Percentiles rank a stretch among this genome's conserved stretches.
Conservation (phyloP, 257 asterid species). For the Solanum verrucosum region DNA sequence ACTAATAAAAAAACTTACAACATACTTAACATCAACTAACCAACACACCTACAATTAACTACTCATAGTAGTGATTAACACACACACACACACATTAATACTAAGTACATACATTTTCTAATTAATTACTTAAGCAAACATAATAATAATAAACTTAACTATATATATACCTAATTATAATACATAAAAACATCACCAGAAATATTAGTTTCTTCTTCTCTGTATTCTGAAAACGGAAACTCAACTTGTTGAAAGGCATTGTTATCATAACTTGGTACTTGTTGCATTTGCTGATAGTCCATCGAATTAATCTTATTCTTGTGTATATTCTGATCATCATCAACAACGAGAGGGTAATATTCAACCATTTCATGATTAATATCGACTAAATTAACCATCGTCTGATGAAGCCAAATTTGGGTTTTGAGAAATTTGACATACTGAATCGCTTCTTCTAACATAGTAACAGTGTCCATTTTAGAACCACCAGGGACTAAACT, state of each 20-base stretch:
- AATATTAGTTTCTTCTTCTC: neutral
- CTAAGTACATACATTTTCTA: neutral
- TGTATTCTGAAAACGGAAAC: neutral
- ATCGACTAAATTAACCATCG: slow-evolving; percentile 27
- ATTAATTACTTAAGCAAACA: neutral
- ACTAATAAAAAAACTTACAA: neutral
- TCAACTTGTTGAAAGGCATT: neutral
- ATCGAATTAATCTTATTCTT: neutral
- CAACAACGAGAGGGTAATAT: neutral
- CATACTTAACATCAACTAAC: neutral
- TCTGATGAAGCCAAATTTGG: slow-evolving; percentile 61
- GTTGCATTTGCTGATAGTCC: neutral
- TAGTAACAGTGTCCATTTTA: slow-evolving; percentile 70
- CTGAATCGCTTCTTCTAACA: slow-evolving; percentile 78
- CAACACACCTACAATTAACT: neutral
- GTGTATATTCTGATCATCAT: neutral
- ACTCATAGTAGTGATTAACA: neutral
- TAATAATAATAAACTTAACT: neutral
- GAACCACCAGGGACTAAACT: slow-evolving; percentile 77
- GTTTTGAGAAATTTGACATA: slow-evolving; percentile 72
- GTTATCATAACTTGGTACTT: neutral
- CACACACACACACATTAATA: neutral
- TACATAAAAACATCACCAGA: slow-evolving; percentile 24
- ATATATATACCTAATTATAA: slow-evolving; percentile 9
- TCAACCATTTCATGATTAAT: neutral